A percentile compares a stretch with the other conserved stretches of the same genome.
phyloP scores from a whole-genome alignment of 352 stramenopile genomes.

The Pythium oligandrum region DNA sequence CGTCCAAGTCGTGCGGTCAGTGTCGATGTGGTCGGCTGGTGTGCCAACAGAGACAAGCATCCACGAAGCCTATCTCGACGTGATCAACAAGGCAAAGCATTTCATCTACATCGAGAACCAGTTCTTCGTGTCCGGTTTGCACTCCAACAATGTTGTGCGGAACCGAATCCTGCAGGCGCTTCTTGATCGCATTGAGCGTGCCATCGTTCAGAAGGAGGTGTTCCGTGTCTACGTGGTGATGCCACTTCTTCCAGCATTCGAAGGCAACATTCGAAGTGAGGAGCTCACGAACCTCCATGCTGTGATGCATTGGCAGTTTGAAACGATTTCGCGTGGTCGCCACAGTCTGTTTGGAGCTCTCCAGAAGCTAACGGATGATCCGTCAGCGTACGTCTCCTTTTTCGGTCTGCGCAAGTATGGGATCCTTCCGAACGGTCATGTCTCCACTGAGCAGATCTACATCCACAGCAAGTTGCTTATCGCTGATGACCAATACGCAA shows the following conservation, averaged over 20 bases:
- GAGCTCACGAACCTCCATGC: slow-evolving; percentile 82
- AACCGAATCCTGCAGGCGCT: slow-evolving; percentile 83
- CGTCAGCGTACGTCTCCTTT: slow-evolving; percentile 79
- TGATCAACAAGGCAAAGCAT: slow-evolving; percentile 75
- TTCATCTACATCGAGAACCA: slow-evolving; percentile 94
- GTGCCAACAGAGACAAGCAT: slow-evolving; percentile 80
- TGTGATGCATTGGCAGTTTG: slow-evolving; percentile 89
- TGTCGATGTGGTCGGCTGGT: slow-evolving; percentile 85
- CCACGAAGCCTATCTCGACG: slow-evolving; percentile 77
- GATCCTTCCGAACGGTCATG: slow-evolving; percentile 70
- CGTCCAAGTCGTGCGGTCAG: slow-evolving; percentile 78
- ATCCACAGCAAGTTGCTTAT: slow-evolving; percentile 91
- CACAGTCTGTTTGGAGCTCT: slow-evolving; percentile 76
- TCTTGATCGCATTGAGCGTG: slow-evolving; percentile 75
- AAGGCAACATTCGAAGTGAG: slow-evolving; percentile 79
- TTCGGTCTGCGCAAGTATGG: slow-evolving; percentile 83
- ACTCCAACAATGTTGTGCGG: slow-evolving; percentile 68
- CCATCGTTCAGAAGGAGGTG: slow-evolving; percentile 59
- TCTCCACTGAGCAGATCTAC: slow-evolving; percentile 89
- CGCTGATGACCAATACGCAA: slow-evolving; percentile 85
- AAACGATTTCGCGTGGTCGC: slow-evolving; percentile 74
- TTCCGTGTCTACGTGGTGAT: slow-evolving; percentile 87
- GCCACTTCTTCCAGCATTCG: slow-evolving; percentile 77
- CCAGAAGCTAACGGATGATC: slow-evolving; percentile 48
- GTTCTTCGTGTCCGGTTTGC: slow-evolving; percentile 88